A percentile compares a stretch with the other conserved stretches of the same genome.
Conservation (phyloP, 176 grass and related monocot species). For the Leersia perrieri region DNA sequence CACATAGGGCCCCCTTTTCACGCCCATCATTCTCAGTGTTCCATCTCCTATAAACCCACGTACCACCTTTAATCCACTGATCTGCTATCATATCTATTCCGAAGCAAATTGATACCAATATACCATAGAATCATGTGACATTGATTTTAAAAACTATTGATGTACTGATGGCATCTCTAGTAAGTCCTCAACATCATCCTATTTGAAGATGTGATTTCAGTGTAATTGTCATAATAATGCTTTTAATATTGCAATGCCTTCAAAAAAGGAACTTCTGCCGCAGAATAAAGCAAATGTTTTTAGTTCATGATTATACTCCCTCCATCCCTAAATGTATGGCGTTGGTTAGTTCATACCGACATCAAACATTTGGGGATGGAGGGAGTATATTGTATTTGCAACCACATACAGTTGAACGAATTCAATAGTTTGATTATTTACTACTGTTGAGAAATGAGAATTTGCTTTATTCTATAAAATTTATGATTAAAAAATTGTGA, state of each 20-base stretch:
- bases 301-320: background rate
- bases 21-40: background rate
- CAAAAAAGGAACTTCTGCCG: background rate
- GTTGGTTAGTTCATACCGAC: too few species aligned
- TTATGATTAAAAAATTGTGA: background rate
- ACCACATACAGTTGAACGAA: background rate
- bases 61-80: conserved; percentile 12
- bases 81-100: background rate
- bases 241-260: background rate
- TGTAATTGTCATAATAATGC: background rate
- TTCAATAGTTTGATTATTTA: conserved; percentile 25
- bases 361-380: too few species aligned
- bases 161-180: background rate
- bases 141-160: conserved; percentile 26
- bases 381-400: background rate
- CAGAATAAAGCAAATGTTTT: conserved; percentile 20
- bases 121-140: background rate
- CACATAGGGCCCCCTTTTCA: background rate
- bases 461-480: conserved; percentile 2
- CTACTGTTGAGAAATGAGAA: background rate
- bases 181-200: conserved; percentile 7
- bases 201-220: conserved; percentile 11
- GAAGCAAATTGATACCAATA: background rate
- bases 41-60: background rate
- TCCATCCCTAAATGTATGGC: too few species aligned